Evolutionary conservation across 225 moss, liverwort and hornwort species (phyloP).

Genomic region (Sphagnum tenellum): DNA sequence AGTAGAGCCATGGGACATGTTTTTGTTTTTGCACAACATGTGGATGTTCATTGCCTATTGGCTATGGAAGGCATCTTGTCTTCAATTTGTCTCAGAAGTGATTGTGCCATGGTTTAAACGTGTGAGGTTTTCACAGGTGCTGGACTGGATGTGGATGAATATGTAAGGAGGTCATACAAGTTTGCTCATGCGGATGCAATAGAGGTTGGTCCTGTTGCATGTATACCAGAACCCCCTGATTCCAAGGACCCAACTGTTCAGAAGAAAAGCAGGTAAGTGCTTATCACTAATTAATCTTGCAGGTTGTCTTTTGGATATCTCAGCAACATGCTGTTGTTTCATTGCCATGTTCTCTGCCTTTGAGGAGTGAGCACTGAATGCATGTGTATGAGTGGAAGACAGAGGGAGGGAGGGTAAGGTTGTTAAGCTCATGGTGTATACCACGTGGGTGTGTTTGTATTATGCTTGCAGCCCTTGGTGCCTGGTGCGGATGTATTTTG

Average conservation of each 20-base stretch:
- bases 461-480: constrained; percentile 32
- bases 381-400: not conserved
- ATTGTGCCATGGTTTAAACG: too few relatives aligned
- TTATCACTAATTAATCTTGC: constrained; percentile 2
- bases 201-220: constrained; percentile 96
- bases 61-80: too few relatives aligned
- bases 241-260: constrained; percentile 80
- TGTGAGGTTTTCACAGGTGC: constrained; percentile 45
- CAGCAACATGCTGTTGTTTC: too few relatives aligned
- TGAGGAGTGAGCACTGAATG: too few relatives aligned
- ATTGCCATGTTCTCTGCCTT: too few relatives aligned
- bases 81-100: too few relatives aligned
- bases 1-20: too few relatives aligned
- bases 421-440: not conserved
- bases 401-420: not conserved
- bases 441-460: too few relatives aligned
- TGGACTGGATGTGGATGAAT: constrained; percentile 97
- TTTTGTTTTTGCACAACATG: too few relatives aligned
- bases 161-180: constrained; percentile 93
- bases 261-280: constrained; percentile 65
- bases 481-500: constrained; percentile 38
- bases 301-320: too few relatives aligned
- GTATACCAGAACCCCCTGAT: constrained; percentile 96
- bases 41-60: too few relatives aligned
- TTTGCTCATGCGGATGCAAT: constrained; percentile 92